Percentiles rank a stretch among this genome's conserved stretches.
Evolutionary conservation across 768 basidiomycete genomes (phyloP).

Genomic region (Thelephora ganbajun): DNA sequence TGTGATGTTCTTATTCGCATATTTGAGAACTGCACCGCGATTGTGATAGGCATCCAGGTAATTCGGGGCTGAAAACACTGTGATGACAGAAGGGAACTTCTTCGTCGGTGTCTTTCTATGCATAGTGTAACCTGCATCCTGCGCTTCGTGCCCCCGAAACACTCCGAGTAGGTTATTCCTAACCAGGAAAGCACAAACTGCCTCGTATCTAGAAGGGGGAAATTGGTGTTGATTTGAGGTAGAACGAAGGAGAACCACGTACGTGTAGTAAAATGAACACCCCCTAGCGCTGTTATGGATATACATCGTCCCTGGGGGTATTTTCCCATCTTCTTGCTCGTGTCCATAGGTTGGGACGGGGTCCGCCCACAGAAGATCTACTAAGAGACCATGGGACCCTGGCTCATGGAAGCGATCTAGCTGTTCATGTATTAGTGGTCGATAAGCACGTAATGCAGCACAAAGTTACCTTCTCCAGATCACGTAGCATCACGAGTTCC

Average conservation of each 20-base stretch:
- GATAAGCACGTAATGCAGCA: conserved; percentile 3
- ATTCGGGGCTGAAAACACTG: conserved; percentile 94
- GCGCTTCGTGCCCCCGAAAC: conserved; percentile 93
- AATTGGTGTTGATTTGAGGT: background rate
- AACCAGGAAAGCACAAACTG: conserved; percentile 88
- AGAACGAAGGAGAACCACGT: background rate
- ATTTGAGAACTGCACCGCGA: conserved; percentile 92
- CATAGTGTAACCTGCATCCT: conserved; percentile 96
- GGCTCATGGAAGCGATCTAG: conserved; percentile 91
- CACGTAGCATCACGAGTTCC: conserved; percentile 64
- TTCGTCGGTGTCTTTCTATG: conserved; percentile 89
- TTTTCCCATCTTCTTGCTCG: conserved; percentile 25
- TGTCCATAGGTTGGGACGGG: conserved; percentile 82
- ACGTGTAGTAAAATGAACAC: background rate
- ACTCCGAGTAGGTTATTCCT: conserved; percentile 84
- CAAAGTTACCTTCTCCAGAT: conserved; percentile 43
- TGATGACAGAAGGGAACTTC: conserved; percentile 94
- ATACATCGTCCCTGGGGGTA: conserved; percentile 32
- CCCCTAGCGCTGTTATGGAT: conserved; percentile 79
- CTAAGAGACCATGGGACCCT: conserved; percentile 79
- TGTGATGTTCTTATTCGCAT: conserved; percentile 92
- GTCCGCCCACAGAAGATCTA: conserved; percentile 94
- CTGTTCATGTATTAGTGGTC: conserved; percentile 23
- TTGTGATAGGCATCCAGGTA: conserved; percentile 96
- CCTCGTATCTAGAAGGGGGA: conserved; percentile 44